phyloP scores from a whole-genome alignment of 1,284 basidiomycete species.

The Lentinula novae-zelandiae region DNA sequence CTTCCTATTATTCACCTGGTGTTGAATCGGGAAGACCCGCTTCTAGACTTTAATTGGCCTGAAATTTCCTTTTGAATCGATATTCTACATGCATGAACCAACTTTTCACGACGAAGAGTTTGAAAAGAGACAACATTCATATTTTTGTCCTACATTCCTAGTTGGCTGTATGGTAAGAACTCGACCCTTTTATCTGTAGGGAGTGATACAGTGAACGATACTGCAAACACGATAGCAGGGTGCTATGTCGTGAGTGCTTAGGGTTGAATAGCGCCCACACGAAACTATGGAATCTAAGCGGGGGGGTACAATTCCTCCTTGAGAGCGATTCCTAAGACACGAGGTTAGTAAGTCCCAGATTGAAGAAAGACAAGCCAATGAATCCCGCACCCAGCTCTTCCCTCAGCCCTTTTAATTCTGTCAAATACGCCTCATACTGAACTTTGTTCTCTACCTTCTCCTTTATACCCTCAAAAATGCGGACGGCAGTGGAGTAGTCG shows the following conservation, averaged over 20 bases:
- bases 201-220: not conserved
- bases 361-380: not conserved
- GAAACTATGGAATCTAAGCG: slow-evolving; percentile 1
- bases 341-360: not conserved
- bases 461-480: slow-evolving; percentile 90
- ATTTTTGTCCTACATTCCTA: too few relatives aligned
- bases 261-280: not conserved
- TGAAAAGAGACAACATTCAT: too few relatives aligned
- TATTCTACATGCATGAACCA: too few relatives aligned
- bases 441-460: slow-evolving; percentile 95
- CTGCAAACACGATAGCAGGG: not conserved
- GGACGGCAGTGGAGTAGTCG: slow-evolving; percentile 95
- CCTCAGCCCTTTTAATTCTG: slow-evolving; percentile 81
- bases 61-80: too few relatives aligned
- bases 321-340: slow-evolving; percentile 31
- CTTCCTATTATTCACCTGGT: too few relatives aligned
- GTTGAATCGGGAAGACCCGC: too few relatives aligned
- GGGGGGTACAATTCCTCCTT: slow-evolving; percentile 42
- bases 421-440: slow-evolving; percentile 89
- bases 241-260: not conserved
- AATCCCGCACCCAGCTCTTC: slow-evolving; percentile 82
- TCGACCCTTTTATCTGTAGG: too few relatives aligned
- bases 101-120: too few relatives aligned
- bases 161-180: too few relatives aligned
- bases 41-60: too few relatives aligned